A percentile compares a stretch with the other conserved stretches of the same genome.
These are phyloP conservation scores for Heliosperma pusillum DNA, from an alignment of 148 eudicot species.

Conservation along the genomic window DNA sequence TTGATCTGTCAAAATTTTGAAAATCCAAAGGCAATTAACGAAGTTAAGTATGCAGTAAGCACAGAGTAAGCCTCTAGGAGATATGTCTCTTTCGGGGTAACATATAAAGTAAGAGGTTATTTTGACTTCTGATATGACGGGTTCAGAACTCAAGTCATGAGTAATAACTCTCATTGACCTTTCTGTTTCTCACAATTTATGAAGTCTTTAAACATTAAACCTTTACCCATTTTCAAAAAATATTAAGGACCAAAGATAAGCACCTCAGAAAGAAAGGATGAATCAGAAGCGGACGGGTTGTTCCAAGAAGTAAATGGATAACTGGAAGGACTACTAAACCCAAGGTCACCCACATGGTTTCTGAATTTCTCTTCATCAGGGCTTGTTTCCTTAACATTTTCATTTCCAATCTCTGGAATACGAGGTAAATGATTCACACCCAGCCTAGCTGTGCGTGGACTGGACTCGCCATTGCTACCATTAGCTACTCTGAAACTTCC, in stretches of 20 bases:
- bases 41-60: too few relatives aligned
- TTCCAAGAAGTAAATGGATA: conserved; percentile 54
- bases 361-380: conserved; percentile 32
- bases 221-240: neutral
- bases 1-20: too few relatives aligned
- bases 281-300: conserved; percentile 28
- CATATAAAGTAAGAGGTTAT: too few relatives aligned
- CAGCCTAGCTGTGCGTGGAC: conserved; percentile 36
- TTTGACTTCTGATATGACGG: too few relatives aligned
- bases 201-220: neutral
- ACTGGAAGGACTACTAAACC: conserved; percentile 29
- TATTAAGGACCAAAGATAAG: neutral
- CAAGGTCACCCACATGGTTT: conserved; percentile 32
- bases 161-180: too few relatives aligned
- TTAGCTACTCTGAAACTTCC: conserved; percentile 39
- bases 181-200: too few relatives aligned
- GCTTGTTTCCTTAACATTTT: conserved; percentile 30
- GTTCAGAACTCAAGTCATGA: too few relatives aligned
- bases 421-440: conserved; percentile 48
- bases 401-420: conserved; percentile 52
- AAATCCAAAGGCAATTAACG: too few relatives aligned
- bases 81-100: too few relatives aligned
- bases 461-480: conserved; percentile 36
- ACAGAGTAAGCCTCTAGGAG: too few relatives aligned
- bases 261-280: conserved; percentile 43